These are phyloP conservation scores for Metrosideros polymorpha DNA, from an alignment of 441 rosid genomes.

Conservation along the genomic window DNA sequence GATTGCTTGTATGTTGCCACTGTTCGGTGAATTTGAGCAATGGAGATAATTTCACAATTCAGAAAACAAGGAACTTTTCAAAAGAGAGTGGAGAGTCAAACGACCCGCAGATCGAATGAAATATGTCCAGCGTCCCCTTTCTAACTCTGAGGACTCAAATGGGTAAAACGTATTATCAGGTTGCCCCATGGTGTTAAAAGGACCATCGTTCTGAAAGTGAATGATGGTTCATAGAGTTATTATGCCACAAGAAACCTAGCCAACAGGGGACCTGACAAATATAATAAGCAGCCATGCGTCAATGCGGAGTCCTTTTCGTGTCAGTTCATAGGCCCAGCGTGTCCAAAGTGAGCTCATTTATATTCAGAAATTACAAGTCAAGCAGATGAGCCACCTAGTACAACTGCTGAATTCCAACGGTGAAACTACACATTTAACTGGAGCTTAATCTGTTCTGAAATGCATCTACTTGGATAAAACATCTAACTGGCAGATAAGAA, in stretches of 20 bases:
- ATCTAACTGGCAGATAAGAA: neutral
- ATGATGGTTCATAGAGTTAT: neutral
- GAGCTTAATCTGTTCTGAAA: neutral
- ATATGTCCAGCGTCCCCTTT: neutral
- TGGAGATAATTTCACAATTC: neutral
- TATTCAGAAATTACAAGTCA: neutral
- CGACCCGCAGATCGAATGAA: neutral
- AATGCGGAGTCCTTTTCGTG: neutral
- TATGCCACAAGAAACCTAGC: neutral
- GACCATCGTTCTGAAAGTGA: neutral
- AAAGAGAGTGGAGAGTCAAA: neutral
- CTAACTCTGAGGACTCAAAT: neutral
- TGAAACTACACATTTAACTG: neutral
- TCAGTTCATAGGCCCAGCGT: neutral
- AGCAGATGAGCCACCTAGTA: neutral
- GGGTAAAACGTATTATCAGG: neutral
- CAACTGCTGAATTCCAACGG: neutral
- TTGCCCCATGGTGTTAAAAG: neutral
- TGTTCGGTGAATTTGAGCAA: neutral
- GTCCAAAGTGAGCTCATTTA: neutral
- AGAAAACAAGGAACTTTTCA: neutral
- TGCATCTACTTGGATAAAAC: neutral
- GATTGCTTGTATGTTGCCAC: neutral
- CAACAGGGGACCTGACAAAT: neutral
- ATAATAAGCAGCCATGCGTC: neutral